These are phyloP conservation scores for Auricularia cornea DNA, from an alignment of 768 basidiomycete genomes.

Conservation along the genomic window DNA sequence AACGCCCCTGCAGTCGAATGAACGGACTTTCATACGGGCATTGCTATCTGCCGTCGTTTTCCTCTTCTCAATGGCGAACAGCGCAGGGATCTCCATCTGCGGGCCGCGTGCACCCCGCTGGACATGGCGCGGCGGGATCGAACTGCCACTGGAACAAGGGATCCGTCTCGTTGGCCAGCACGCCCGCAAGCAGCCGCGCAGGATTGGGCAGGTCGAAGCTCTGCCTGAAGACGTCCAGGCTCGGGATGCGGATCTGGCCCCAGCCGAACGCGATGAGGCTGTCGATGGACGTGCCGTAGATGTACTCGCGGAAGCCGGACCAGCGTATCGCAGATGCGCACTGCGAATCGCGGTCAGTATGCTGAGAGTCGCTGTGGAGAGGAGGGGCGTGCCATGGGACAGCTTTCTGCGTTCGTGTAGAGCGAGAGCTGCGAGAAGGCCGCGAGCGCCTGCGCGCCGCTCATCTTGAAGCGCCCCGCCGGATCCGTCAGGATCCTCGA, in stretches of 20 bases:
- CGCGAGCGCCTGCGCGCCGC: not conserved
- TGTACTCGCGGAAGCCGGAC: not conserved
- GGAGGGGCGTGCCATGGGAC: not conserved
- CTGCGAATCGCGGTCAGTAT: not conserved
- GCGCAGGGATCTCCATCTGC: no score
- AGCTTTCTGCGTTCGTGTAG: conserved; percentile 1
- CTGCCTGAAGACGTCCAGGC: not conserved
- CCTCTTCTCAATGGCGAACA: no score
- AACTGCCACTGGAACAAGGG: conserved; percentile 6
- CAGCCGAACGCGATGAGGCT: not conserved
- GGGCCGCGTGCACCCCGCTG: conserved; percentile 4
- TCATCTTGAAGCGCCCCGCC: not conserved
- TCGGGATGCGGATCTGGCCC: not conserved
- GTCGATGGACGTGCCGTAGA: not conserved
- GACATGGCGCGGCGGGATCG: conserved; percentile 9
- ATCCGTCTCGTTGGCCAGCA: conserved; percentile 13
- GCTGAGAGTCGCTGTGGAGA: not conserved
- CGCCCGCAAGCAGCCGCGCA: not conserved
- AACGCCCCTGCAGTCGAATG: no score
- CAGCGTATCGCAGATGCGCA: not conserved
- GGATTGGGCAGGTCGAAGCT: not conserved
- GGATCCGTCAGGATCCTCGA: not conserved
- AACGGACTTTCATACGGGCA: no score
- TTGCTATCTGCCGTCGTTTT: no score
- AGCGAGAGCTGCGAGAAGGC: not conserved